A percentile compares a stretch with the other conserved stretches of the same genome.
Evolutionary conservation across 306 rosid species (phyloP).

Genomic region (Medicago ruthenica): DNA sequence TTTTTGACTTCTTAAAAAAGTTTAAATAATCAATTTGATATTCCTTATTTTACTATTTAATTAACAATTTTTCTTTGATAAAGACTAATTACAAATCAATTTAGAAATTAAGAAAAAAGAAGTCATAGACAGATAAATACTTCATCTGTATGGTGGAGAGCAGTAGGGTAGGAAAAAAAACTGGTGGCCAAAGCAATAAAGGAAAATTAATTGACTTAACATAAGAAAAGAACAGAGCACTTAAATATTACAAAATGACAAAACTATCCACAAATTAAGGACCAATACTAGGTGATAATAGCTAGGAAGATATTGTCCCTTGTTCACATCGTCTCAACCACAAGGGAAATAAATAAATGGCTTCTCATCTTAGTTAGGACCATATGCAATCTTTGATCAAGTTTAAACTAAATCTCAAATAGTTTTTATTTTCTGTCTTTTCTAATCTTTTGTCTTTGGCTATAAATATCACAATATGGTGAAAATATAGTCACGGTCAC

Average conservation of each 20-base stretch:
- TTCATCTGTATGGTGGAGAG: slow-evolving; percentile 14
- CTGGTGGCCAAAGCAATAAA: slow-evolving; percentile 33
- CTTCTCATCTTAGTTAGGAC: slow-evolving; percentile 35
- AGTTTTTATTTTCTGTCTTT: slow-evolving; percentile 36
- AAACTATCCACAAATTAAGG: slow-evolving; percentile 51
- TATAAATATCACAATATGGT: slow-evolving; percentile 32
- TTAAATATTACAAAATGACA: slow-evolving; percentile 60
- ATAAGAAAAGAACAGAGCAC: slow-evolving; percentile 50
- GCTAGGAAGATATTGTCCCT: slow-evolving; percentile 54
- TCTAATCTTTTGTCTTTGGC: slow-evolving; percentile 33
- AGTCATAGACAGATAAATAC: slow-evolving; percentile 14
- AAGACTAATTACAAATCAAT: no score
- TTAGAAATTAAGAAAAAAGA: background rate
- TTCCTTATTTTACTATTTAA: background rate
- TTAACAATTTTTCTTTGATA: background rate
- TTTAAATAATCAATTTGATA: background rate
- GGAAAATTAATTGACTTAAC: slow-evolving; percentile 56
- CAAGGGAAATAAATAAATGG: slow-evolving; percentile 2
- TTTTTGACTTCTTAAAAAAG: background rate
- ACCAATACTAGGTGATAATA: slow-evolving; percentile 47
- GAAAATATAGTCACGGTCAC: slow-evolving; percentile 34
- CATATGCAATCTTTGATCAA: slow-evolving; percentile 34
- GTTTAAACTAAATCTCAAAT: slow-evolving; percentile 45
- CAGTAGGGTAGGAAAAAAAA: slow-evolving; percentile 8
- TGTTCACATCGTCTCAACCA: slow-evolving; percentile 40